Conservation (phyloP, 257 asterid species). For the Solanum etuberosum region DNA sequence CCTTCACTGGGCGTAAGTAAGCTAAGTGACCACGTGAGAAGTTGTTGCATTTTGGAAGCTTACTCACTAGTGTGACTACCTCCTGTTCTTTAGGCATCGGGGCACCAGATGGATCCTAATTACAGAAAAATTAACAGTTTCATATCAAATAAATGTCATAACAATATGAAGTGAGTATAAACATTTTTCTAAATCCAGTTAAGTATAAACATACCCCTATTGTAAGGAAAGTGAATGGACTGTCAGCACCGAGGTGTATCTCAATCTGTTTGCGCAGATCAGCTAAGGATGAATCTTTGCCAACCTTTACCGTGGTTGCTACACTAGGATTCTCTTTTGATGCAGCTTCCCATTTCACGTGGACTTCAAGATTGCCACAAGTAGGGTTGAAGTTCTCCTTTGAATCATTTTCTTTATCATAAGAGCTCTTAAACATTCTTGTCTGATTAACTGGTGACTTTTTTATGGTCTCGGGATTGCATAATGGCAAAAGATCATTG, state of each 20-base stretch:
- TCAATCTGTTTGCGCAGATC: conserved; percentile 80
- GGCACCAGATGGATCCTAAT: conserved; percentile 65
- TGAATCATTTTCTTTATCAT: conserved; percentile 5
- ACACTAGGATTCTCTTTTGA: conserved; percentile 66
- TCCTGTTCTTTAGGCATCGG: conserved; percentile 62
- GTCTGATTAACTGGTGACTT: conserved; percentile 9
- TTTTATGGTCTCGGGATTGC: background rate
- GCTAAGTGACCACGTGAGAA: conserved; percentile 42
- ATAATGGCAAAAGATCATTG: conserved; percentile 2
- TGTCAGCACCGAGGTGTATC: conserved; percentile 49
- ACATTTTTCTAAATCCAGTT: background rate
- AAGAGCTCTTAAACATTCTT: background rate
- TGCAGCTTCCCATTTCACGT: conserved; percentile 76
- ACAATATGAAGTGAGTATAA: background rate
- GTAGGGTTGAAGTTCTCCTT: conserved; percentile 31
- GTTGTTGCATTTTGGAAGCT: conserved; percentile 65
- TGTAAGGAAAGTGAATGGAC: conserved; percentile 50
- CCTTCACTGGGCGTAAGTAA: conserved; percentile 44
- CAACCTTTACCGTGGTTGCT: conserved; percentile 45
- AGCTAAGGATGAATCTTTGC: conserved; percentile 61
- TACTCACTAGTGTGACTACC: conserved; percentile 20
- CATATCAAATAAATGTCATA: background rate
- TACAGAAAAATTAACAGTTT: background rate
- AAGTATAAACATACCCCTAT: conserved; percentile 35
- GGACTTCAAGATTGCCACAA: conserved; percentile 28